A percentile compares a stretch with the other conserved stretches of the same genome.
Conservation (phyloP, 140 eudicot genomes). For the Stevia rebaudiana region DNA sequence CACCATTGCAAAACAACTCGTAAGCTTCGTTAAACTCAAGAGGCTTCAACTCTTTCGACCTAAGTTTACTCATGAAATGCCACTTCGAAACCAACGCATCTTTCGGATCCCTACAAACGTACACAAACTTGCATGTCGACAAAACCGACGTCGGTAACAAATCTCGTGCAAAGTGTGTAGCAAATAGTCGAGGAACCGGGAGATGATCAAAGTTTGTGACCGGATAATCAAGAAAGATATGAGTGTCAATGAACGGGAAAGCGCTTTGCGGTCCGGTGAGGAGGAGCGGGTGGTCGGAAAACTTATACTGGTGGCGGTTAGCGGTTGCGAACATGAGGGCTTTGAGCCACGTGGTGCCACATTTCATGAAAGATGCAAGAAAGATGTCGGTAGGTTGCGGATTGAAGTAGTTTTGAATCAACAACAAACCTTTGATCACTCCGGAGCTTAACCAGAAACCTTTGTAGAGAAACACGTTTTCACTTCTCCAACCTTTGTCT, state of each 20-base stretch:
- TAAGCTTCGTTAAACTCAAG: conserved; percentile 19
- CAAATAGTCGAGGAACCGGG: conserved; percentile 22
- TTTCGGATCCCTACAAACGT: conserved; percentile 31
- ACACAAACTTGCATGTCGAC: conserved; percentile 26
- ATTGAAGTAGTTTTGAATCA: conserved; percentile 5
- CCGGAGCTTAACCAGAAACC: conserved; percentile 16
- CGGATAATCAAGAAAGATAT: conserved; percentile 12
- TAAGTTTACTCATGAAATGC: conserved; percentile 24
- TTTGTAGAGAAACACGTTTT: conserved; percentile 16
- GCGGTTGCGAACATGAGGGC: conserved; percentile 28
- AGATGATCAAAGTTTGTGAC: conserved; percentile 13
- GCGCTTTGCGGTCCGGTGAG: conserved; percentile 20
- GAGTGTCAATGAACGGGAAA: conserved; percentile 17
- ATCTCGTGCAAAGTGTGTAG: conserved; percentile 14
- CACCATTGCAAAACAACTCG: conserved; percentile 25
- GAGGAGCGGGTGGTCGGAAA: conserved; percentile 21
- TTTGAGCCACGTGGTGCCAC: conserved; percentile 38
- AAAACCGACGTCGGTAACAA: conserved; percentile 12
- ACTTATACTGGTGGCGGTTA: conserved; percentile 20
- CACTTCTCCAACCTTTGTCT: conserved; percentile 25
- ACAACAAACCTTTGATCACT: conserved; percentile 8
- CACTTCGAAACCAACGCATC: conserved; percentile 24
- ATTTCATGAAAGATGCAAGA: conserved; percentile 22
- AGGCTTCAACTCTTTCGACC: conserved; percentile 13
- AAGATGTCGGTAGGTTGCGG: conserved; percentile 27